Evolutionary conservation across 768 basidiomycete genomes (phyloP), one percentile per base, ranked within the genome.

Genomic region (Lepiota brunneoincarnata): DNA sequence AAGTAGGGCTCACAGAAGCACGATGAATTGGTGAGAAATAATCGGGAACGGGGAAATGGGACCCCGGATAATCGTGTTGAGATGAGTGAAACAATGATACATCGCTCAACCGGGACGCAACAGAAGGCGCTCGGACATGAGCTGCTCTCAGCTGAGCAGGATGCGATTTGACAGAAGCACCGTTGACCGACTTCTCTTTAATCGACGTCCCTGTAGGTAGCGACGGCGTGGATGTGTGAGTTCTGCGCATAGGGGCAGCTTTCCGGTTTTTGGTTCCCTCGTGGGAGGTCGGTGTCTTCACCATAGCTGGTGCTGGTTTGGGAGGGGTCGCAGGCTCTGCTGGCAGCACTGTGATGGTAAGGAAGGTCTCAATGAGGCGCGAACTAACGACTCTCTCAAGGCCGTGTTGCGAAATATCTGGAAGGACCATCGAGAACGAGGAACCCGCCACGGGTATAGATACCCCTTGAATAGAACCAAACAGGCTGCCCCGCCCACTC

Each of bases 1-100:
- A 96, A 20, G 74, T 68, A 0, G 94, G 94, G 65, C 93, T 90
- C 0, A 88, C 93, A 1, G 93, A 95, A 3, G 92, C 88, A 20
- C 74, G 77, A 65, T 93, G 93, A 45, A 91, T 76, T 0, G 82
- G 77, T 2, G 93, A 96, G 44, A 93, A 77, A 66, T 85, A 94
- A 63, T 89, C 80, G 2, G 89, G 72, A 6, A 53, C 55, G 4
- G 35, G 17, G 57, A 44, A 14, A 42, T 26, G 15, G 10, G 20
- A n/a, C 14, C 18, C 11, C 34, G 36, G 26, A 43, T 44, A 17
- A 14, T 4, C 12, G 35, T 31, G 23, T 21, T 20, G 10, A 34
- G 18, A 14, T 42, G 37, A 10, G 14, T 38, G 17, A 42, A 28
- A 41, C 14, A 31, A 18, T 41, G 42, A 36, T 24, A 38, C 43